phyloP scores from a whole-genome alignment of 192 early-diverging fungal genomes.

The Coemansia reversa region DNA sequence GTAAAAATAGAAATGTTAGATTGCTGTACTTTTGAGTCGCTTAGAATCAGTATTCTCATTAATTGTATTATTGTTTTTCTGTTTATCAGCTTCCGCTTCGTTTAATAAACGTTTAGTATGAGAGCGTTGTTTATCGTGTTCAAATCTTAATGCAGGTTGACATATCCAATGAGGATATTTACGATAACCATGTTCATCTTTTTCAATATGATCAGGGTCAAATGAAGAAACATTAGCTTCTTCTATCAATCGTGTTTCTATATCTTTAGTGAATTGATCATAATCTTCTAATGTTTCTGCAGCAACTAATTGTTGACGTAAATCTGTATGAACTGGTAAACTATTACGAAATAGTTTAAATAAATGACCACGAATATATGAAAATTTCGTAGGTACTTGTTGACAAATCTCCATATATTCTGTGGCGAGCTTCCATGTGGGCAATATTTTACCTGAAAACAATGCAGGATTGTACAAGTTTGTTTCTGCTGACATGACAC shows the following conservation, averaged over 20 bases:
- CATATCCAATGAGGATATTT: slow-evolving; percentile 63
- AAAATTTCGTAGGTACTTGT: slow-evolving; percentile 61
- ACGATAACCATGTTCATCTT: slow-evolving; percentile 51
- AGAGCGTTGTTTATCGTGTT: slow-evolving; percentile 50
- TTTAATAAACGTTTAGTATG: slow-evolving; percentile 46
- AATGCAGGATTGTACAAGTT: slow-evolving; percentile 87
- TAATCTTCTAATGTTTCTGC: slow-evolving; percentile 63
- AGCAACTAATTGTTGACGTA: slow-evolving; percentile 69
- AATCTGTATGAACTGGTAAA: slow-evolving; percentile 74
- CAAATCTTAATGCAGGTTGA: slow-evolving; percentile 59
- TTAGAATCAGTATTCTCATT: background rate
- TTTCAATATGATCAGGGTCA: slow-evolving; percentile 25
- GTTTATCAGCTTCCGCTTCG: slow-evolving; percentile 21
- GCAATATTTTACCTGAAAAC: slow-evolving; percentile 67
- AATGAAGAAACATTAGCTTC: slow-evolving; percentile 23
- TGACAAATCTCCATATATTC: slow-evolving; percentile 90
- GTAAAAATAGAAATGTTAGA: too few species aligned
- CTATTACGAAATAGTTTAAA: slow-evolving; percentile 88
- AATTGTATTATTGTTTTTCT: background rate
- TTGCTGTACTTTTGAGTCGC: too few species aligned
- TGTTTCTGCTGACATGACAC: slow-evolving; percentile 92
- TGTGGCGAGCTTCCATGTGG: slow-evolving; percentile 74
- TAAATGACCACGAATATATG: slow-evolving; percentile 79
- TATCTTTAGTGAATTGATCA: slow-evolving; percentile 46
- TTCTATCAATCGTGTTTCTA: slow-evolving; percentile 42